Evolutionary conservation across 179 eudicot species (phyloP), one percentile per base, ranked within the genome.

Genomic region (Silene coronaria): DNA sequence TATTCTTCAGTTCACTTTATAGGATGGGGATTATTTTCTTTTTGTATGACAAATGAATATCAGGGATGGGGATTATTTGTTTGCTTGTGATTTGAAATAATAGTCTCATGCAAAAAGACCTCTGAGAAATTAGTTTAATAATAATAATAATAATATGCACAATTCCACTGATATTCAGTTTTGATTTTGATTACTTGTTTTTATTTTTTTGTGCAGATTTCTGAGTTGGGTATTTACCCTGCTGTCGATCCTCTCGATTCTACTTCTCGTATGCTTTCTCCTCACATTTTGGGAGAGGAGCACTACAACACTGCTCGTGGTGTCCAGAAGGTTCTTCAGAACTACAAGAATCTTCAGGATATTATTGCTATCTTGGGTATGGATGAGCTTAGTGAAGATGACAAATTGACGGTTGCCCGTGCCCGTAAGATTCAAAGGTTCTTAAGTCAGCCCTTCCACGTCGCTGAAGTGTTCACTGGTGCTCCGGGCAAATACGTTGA

Each of bases 301-400:
- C 99, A 95, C 83, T 95, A 95, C 88, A 89, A 89, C 81, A 91
- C 97, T 38, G 97, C 99, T 74, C 99, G 97, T 85, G 97, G 95
- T 1, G 97, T 95, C 11, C 97, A 95, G 81, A 92, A 95, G 78
- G 97, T 95, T 79, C 97, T 95, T 59, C 99, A 95, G 84, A 92
- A 92, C 82, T 95, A 95, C 86, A 95, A 92, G 91, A 92, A 92
- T 85, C 97, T 95, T 84, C 97, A 95, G 82, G 99, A 95, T 92
- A 95, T 95, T 38, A 95, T 95, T 85, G 97, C 99, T 71, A 95
- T 95, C 86, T 79, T 95, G 85, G 99, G 99, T 82, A 95, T 95
- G 99, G 99, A 95, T 78, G 99, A 95, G 87, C 93, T 95, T 9
- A 92, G 97, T 85, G 98, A 95, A 87, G 97, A 95, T 75, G 99